Percentiles rank a stretch among this genome's conserved stretches.
These are phyloP conservation scores for Epichloe hybrida DNA, from an alignment of 2,329 filamentous ascomycete species.

Conservation along the genomic window DNA sequence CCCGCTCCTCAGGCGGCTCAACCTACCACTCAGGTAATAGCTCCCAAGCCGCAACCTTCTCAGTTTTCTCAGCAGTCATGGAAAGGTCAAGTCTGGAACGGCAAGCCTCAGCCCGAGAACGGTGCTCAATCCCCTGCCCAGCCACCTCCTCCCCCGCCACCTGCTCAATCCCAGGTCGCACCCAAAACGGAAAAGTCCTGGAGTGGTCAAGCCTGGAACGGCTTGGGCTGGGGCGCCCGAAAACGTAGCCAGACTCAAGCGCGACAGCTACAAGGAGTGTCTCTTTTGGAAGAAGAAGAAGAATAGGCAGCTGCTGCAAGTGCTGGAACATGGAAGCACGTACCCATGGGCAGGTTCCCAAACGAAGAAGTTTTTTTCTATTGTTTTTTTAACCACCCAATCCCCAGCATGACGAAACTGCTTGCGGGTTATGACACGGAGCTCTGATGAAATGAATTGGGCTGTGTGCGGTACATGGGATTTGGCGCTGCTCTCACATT, in stretches of 20 bases:
- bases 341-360: slow-evolving; percentile 1
- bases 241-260: background rate
- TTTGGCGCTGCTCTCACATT: background rate
- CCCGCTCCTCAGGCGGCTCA: background rate
- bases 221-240: background rate
- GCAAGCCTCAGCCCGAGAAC: background rate
- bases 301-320: background rate
- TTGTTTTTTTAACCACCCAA: background rate
- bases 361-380: background rate
- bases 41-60: background rate
- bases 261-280: background rate
- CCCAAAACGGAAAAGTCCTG: background rate
- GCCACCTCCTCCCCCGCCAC: background rate
- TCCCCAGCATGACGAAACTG: slow-evolving; percentile 2
- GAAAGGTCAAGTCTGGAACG: slow-evolving; percentile 2
- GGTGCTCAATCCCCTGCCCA: background rate
- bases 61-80: background rate
- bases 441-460: background rate
- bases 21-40: background rate
- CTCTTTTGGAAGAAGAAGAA: background rate
- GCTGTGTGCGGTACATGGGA: background rate
- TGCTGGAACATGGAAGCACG: background rate
- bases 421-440: background rate
- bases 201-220: slow-evolving; percentile 5
- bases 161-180: background rate